Evolutionary conservation across 495 filamentous ascomycete genomes (phyloP), one percentile per base, ranked within the genome.

Genomic region (Neurospora sp.): DNA sequence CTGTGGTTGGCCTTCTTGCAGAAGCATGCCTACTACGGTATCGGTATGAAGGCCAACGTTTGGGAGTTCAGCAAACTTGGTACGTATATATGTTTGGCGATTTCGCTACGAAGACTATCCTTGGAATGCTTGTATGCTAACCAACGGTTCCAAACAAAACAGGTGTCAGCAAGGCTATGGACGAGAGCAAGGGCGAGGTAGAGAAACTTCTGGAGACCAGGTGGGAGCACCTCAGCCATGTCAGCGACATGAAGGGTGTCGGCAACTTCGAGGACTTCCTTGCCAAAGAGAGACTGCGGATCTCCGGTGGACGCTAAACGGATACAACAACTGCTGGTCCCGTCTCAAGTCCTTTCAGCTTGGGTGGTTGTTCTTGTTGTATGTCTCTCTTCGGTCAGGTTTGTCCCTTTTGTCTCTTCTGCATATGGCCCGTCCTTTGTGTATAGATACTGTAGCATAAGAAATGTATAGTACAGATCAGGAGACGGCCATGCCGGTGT

Each of bases 11-110:
- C 93, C 14, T 98, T 96, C 74, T 80, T 99, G 75, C 88, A 89
- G 80, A 97, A 96, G 82, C 90, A 97, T 78, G 90, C 91, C 16
- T 97, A 95, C 79, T 92, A 96, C 79, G 96, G 96, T 9, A 90
- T 98, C 37, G 96, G 96, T 78, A 97, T 99, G 94, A 99, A 99
- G 86, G 95, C 96, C 35, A 98, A 99, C 78, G 87, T 98, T 68
- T 99, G 91, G 91, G 92, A 95, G 78, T 91, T 91, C 84, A 89
- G 91, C 76, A 88, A 87, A 72, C 78, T 97, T 40, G 91, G 93
- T 81, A 82, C 69, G 85, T 83, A 7, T 10, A 22, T 22, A 20
- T 8, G 18, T 69, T 71, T 37, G 18, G 22, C 70, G 12, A 6
- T 6, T 35, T 44, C 14, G 59, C 22, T 18, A 45, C 69, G 22